Evolutionary conservation across 139 green algal genomes (phyloP).

Genomic region (Tetradesmus obliquus): DNA sequence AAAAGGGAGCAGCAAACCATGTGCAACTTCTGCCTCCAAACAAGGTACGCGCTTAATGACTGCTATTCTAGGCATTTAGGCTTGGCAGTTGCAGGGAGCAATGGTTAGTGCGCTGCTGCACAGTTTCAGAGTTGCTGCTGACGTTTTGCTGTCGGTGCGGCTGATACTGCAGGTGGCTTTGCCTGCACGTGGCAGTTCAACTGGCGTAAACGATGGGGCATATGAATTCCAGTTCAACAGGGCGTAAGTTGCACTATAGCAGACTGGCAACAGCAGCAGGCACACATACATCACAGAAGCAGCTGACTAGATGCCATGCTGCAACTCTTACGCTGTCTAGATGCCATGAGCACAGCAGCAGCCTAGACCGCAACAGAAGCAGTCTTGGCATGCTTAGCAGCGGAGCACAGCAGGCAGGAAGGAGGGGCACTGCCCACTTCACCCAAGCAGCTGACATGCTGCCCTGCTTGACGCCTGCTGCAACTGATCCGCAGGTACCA

Average conservation of each 20-base stretch:
- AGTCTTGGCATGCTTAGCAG: not conserved
- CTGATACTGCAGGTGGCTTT: not conserved
- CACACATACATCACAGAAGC: not conserved
- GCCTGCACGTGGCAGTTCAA: not conserved
- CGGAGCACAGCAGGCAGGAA: too few relatives aligned
- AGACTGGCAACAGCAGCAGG: not conserved
- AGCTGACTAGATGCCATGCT: not conserved
- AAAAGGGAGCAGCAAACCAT: conserved; percentile 34
- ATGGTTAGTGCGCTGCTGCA: not conserved
- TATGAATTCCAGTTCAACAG: conserved; percentile 37
- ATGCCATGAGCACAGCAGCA: not conserved
- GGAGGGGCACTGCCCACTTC: not conserved
- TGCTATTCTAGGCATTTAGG: too few relatives aligned
- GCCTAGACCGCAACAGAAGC: not conserved
- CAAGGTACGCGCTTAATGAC: not conserved
- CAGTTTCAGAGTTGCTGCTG: not conserved
- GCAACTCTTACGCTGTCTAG: not conserved
- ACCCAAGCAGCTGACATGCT: not conserved
- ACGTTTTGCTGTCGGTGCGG: too few relatives aligned
- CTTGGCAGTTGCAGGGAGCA: too few relatives aligned
- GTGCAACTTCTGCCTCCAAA: not conserved
- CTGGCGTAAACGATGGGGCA: conserved; percentile 12
- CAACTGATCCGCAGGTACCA: not conserved
- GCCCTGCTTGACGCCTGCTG: not conserved
- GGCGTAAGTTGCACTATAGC: conserved; percentile 21